Evolutionary conservation across 1,139 yeast genomes (phyloP).

Genomic region (Blastobotrys malaysiensis): DNA sequence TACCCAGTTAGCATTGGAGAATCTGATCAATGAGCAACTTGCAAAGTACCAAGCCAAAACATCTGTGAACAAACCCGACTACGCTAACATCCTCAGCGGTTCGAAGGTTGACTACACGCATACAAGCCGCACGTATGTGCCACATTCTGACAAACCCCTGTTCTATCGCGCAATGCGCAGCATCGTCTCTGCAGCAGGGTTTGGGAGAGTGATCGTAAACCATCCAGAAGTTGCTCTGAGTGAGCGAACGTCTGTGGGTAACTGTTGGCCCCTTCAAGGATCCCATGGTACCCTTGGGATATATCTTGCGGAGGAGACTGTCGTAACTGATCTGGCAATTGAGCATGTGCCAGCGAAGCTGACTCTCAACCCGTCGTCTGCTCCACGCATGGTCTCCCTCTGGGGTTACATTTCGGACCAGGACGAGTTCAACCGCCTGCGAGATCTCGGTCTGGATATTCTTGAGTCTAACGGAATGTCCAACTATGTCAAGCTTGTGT

Average conservation of each 20-base stretch:
- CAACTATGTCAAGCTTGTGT: slow-evolving; percentile 23
- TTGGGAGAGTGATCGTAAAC: slow-evolving; percentile 23
- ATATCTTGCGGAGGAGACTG: slow-evolving; percentile 24
- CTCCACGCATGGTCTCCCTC: slow-evolving; percentile 30
- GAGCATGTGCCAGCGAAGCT: slow-evolving; percentile 29
- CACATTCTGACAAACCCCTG: slow-evolving; percentile 16
- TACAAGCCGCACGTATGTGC: slow-evolving; percentile 28
- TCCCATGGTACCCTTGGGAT: slow-evolving; percentile 29
- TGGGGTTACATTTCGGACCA: slow-evolving; percentile 28
- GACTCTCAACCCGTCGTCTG: slow-evolving; percentile 26
- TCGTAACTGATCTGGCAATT: slow-evolving; percentile 28
- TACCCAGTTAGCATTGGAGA: slow-evolving; percentile 10
- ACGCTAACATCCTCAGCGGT: slow-evolving; percentile 30
- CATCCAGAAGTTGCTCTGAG: slow-evolving; percentile 28
- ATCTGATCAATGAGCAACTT: slow-evolving; percentile 12
- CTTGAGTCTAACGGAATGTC: slow-evolving; percentile 2
- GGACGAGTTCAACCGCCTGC: slow-evolving; percentile 2
- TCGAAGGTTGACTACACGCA: slow-evolving; percentile 26
- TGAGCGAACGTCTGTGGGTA: slow-evolving; percentile 26
- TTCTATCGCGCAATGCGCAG: slow-evolving; percentile 18
- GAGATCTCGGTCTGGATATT: background rate
- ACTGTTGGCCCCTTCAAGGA: slow-evolving; percentile 37
- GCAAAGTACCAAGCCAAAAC: slow-evolving; percentile 10
- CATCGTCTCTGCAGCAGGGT: slow-evolving; percentile 19
- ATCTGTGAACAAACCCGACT: slow-evolving; percentile 26